phyloP scores from a whole-genome alignment of 805 yeast species.

The Ogataea minuta region DNA sequence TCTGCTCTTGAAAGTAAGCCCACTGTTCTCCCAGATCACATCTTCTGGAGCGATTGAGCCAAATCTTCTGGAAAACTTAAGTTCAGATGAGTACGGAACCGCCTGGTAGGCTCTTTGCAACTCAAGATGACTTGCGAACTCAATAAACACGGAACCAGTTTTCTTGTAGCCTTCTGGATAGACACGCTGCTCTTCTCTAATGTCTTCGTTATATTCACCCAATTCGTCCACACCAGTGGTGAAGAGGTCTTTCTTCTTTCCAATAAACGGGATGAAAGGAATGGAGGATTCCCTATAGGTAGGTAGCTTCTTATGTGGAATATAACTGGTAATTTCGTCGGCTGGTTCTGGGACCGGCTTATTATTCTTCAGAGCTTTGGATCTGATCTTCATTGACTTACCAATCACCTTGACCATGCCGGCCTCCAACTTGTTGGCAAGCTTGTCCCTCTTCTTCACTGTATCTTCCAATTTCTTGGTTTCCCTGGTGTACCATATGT shows the following conservation, averaged over 20 bases:
- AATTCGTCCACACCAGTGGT: conserved; percentile 66
- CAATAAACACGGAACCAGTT: conserved; percentile 71
- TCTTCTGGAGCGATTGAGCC: conserved; percentile 79
- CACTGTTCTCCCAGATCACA: conserved; percentile 76
- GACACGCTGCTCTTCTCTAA: conserved; percentile 54
- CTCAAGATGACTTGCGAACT: conserved; percentile 81
- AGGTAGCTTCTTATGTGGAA: conserved; percentile 75
- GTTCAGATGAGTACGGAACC: conserved; percentile 51
- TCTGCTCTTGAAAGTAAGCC: conserved; percentile 57
- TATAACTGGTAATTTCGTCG: conserved; percentile 58
- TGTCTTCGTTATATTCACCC: conserved; percentile 66
- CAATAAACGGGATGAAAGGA: conserved; percentile 61
- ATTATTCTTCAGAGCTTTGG: conserved; percentile 57
- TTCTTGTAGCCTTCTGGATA: conserved; percentile 49
- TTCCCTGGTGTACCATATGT: conserved; percentile 64
- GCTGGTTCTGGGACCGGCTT: conserved; percentile 54
- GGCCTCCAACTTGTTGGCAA: conserved; percentile 60
- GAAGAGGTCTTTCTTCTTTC: conserved; percentile 83
- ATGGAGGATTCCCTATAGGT: conserved; percentile 70
- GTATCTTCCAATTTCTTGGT: conserved; percentile 53
- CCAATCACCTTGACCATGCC: conserved; percentile 58
- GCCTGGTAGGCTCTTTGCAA: conserved; percentile 88
- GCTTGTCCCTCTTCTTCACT: conserved; percentile 62
- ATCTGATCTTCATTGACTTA: conserved; percentile 56
- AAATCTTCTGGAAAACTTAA: conserved; percentile 45